These are phyloP conservation scores for Ogataea zsoltii DNA, from an alignment of 805 yeast genomes.

Conservation along the genomic window DNA sequence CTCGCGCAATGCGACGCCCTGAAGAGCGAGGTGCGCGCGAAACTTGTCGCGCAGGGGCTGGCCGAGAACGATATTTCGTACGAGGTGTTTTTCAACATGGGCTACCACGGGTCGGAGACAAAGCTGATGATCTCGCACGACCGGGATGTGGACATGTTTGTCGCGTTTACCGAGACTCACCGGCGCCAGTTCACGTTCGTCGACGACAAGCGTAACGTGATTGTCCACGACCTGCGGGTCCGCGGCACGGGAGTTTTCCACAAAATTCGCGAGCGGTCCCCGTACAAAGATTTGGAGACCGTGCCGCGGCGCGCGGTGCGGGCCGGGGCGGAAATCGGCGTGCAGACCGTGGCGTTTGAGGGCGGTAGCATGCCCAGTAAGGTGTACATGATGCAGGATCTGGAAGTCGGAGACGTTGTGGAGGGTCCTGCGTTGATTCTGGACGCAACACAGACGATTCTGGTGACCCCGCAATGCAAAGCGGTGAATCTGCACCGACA, in stretches of 20 bases:
- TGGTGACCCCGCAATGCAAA: slow-evolving; percentile 34
- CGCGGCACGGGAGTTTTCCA: slow-evolving; percentile 76
- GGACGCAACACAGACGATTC: slow-evolving; percentile 38
- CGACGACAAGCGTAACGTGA: slow-evolving; percentile 50
- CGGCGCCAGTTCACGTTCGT: slow-evolving; percentile 67
- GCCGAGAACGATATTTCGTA: slow-evolving; percentile 6
- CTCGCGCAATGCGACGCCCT: slow-evolving; percentile 20
- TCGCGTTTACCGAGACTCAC: slow-evolving; percentile 51
- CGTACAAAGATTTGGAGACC: slow-evolving; percentile 33
- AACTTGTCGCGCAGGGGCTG: slow-evolving; percentile 36
- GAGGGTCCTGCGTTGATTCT: slow-evolving; percentile 46
- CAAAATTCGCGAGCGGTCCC: slow-evolving; percentile 9
- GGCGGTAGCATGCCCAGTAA: slow-evolving; percentile 24
- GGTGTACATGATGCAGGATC: slow-evolving; percentile 49
- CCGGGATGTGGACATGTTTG: slow-evolving; percentile 33
- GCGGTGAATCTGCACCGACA: slow-evolving; percentile 35
- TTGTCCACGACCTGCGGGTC: slow-evolving; percentile 61
- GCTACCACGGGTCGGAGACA: slow-evolving; percentile 81
- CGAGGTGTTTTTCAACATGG: slow-evolving; percentile 58
- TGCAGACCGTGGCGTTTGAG: slow-evolving; percentile 40
- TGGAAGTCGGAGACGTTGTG: slow-evolving; percentile 49
- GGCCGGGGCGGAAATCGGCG: slow-evolving; percentile 53
- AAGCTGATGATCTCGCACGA: slow-evolving; percentile 57
- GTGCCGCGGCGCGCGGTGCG: slow-evolving; percentile 77
- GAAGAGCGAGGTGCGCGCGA: slow-evolving; percentile 10